These are phyloP conservation scores for Artemisia princeps DNA, from an alignment of 140 eudicot species.

Conservation along the genomic window DNA sequence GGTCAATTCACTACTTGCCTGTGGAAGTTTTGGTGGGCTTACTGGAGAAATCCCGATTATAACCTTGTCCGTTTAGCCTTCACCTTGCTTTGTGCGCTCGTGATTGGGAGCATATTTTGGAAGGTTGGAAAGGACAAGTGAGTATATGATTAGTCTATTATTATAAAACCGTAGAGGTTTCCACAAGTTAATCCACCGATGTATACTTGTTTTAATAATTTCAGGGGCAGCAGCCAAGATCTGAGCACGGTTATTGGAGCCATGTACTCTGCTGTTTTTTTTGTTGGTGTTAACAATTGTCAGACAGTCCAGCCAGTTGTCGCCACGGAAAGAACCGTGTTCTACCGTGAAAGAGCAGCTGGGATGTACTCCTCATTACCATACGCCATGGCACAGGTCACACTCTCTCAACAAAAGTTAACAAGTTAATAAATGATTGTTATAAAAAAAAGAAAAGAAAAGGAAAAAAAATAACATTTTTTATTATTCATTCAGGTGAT, in stretches of 20 bases:
- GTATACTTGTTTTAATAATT: background rate
- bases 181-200: background rate
- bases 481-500: conserved; percentile 25
- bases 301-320: conserved; percentile 49
- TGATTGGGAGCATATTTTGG: conserved; percentile 47
- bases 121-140: conserved; percentile 39
- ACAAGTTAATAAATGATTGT: background rate
- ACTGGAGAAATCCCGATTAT: conserved; percentile 47
- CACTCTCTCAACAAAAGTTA: background rate
- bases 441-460: too few relatives aligned
- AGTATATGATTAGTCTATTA: background rate
- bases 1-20: conserved; percentile 40
- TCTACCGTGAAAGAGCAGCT: conserved; percentile 54
- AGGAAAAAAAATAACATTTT: too few relatives aligned
- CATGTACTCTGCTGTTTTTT: conserved; percentile 45
- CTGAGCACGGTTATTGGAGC: conserved; percentile 37
- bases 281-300: conserved; percentile 40
- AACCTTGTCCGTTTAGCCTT: conserved; percentile 36
- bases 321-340: conserved; percentile 44
- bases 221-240: conserved; percentile 31
- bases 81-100: conserved; percentile 37
- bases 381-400: conserved; percentile 46
- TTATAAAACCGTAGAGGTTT: background rate
- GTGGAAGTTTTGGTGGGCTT: conserved; percentile 50
- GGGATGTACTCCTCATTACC: conserved; percentile 58